Evolutionary conservation across 2,329 filamentous ascomycete genomes (phyloP), one percentile per base, ranked within the genome.

Genomic region (Fusarium sp.): DNA sequence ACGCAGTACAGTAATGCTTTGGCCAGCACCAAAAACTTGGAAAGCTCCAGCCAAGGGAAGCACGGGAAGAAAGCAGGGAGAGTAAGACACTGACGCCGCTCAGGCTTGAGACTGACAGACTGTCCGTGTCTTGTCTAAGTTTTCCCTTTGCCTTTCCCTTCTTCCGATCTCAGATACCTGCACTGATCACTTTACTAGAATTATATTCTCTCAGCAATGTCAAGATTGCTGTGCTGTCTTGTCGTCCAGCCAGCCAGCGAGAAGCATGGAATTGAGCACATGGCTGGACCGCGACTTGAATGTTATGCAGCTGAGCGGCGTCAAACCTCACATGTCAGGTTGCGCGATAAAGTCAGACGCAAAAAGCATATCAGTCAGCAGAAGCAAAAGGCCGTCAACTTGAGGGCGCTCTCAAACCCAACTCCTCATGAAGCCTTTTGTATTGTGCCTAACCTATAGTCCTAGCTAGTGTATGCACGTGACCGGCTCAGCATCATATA

Each of bases 221-320:
- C 8, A 43, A 53, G 43, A 59, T 46, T 67, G 31, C 15, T 44
- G 20, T 67, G 31, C 15, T 4, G 8, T 16, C 21, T 48, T 20
- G 29, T 69, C 66, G 53, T 37, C 63, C 38, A 56, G 66, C 66
- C 38, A 56, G 66, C 66, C 66, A 69, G 48, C 66, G 8, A 63
- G 35, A 18, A n/a, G 18, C 13, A 41, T 11, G 47, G 43, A 41
- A 54, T 63, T 33, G 13, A 44, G 26, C 52, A 69, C 57, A 67
- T 67, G 52, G 15, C 23, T n/a, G n/a, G 13, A 21, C 31, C 11
- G 39, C 21, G n/a, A 42, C 38, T 42, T 21, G n/a, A 60, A 15
- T 43, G 4, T n/a, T 18, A 56, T 68, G 49, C 54, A 57, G 24
- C 39, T 20, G 24, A 42, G 48, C 21, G 50, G 41, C 31, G 39